Conservation (phyloP, 2,329 filamentous ascomycete species). For the Talaromyces atroroseus region DNA sequence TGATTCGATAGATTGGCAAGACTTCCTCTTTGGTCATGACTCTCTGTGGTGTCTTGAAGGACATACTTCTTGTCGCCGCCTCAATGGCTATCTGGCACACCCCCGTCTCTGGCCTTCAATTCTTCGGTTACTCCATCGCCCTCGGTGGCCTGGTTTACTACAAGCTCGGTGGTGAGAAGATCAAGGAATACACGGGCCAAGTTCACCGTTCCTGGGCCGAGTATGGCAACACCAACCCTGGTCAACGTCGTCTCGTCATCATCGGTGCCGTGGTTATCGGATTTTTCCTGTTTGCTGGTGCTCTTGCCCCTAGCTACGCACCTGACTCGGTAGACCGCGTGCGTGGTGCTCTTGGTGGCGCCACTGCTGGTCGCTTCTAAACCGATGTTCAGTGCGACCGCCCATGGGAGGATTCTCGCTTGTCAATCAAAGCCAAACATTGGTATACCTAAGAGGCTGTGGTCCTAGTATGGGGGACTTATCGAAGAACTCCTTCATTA, state of each 20-base stretch:
- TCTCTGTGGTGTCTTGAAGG: conserved; percentile 79
- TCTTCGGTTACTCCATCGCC: conserved; percentile 72
- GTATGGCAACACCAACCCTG: conserved; percentile 71
- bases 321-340: conserved; percentile 30
- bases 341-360: conserved; percentile 34
- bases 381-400: neutral
- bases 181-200: conserved; percentile 72
- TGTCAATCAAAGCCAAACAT: neutral
- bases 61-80: conserved; percentile 72
- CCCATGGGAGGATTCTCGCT: neutral
- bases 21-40: conserved; percentile 83
- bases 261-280: conserved; percentile 60
- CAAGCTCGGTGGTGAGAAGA: conserved; percentile 68
- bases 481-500: neutral
- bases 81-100: conserved; percentile 76
- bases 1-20: conserved; percentile 64
- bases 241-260: conserved; percentile 70
- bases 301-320: conserved; percentile 51
- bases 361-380: conserved; percentile 29
- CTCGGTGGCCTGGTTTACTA: conserved; percentile 61
- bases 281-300: conserved; percentile 64
- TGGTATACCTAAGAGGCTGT: neutral
- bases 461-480: neutral
- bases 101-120: conserved; percentile 63
- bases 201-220: conserved; percentile 77